Percentiles rank a stretch among this genome's conserved stretches.
Conservation (phyloP, 345 rosid species). For the Triadica sebifera region DNA sequence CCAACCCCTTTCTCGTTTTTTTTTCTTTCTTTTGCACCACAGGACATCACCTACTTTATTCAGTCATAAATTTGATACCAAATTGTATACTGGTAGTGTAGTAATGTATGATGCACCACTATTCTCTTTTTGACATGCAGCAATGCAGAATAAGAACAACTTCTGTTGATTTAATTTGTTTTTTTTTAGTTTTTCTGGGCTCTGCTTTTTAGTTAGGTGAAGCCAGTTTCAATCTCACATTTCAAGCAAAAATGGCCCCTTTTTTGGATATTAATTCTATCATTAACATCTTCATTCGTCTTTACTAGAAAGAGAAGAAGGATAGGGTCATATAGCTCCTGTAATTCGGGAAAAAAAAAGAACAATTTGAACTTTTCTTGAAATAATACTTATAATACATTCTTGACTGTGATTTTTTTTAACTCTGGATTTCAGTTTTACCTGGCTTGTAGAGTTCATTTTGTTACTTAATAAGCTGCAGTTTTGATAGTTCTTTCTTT, state of each 20-base stretch:
- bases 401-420: neutral
- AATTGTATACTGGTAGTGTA: too few species aligned
- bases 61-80: too few species aligned
- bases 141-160: neutral
- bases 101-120: too few species aligned
- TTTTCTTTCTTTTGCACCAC: neutral
- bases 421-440: neutral
- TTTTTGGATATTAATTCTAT: neutral
- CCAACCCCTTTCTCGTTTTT: too few species aligned
- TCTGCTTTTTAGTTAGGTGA: neutral
- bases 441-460: neutral
- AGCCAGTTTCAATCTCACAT: neutral
- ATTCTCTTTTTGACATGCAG: too few species aligned
- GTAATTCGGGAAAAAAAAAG: neutral
- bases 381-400: neutral
- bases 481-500: neutral
- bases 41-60: neutral
- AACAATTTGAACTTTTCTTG: too few species aligned
- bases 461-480: neutral
- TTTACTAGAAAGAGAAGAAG: neutral
- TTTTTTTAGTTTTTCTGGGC: neutral
- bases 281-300: neutral
- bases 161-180: neutral
- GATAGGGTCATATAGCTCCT: neutral
- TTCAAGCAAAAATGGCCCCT: neutral